Base-by-base conservation (phyloP, 257 asterid genomes). In the Nicotiana paniculata region DNA sequence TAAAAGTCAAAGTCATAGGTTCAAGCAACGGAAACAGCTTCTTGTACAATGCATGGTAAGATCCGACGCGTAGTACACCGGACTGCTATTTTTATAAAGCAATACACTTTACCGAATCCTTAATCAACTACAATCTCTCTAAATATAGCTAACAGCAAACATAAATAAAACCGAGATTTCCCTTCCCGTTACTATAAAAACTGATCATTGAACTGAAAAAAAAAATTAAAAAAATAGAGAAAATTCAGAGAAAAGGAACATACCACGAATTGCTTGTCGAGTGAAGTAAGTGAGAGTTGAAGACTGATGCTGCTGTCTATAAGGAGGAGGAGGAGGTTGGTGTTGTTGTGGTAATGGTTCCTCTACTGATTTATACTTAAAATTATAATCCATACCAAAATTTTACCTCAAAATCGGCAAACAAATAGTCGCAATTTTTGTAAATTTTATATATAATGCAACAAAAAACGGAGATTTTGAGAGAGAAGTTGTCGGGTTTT, bases 231-330 rank as follows among this genome's bases (percentile, higher is more conserved):
- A 10, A 58, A 58, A 15, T 33, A 5, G 13, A 3, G 17, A 43
- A 21, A 26, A 53, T 32, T 4, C 18, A 35, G 39, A 69, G 76
- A 39, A 46, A 59, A 15, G 32, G 53, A 18, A 82, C 70, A 59
- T 72, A 89, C 92, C 89, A 88, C 77, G 77, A 77, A 75, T 82
- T 43, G 79, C 83, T 82, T 83, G 90, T 37, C 82, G 85, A 5
- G 87, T 17, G 39, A 82, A 77, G 77, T 33, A 82, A 54, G 59
- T 24, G 74, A 30, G 48, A 68, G 13, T 10, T 24, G 86, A 54
- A n/a, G 85, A 21, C 9, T 63, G 89, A 30, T 80, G 74, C 9
- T 58, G 26, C 21, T 10, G 37, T 39, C 77, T n/a, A 57, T 32
- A 74, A 12, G 82, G n/a, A 0, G 90, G 77, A 0, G 90, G 77